A percentile compares a stretch with the other conserved stretches of the same genome.
phyloP scores from a whole-genome alignment of 225 moss, liverwort and hornwort species.

The Anthoceros angustus region DNA sequence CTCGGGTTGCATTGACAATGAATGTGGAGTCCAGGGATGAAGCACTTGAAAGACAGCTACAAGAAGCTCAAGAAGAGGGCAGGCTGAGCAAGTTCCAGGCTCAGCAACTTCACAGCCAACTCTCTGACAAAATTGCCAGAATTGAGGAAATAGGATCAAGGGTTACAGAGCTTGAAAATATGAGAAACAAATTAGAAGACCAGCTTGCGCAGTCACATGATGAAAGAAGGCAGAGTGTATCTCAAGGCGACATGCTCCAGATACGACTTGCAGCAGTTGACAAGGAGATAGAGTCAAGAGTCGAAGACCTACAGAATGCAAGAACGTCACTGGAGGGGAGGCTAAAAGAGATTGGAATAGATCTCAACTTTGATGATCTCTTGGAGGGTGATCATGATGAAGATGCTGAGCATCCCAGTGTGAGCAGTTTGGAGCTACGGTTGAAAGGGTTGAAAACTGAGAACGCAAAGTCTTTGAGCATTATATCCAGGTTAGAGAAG shows the following conservation, averaged over 20 bases:
- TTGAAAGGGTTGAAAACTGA: background rate
- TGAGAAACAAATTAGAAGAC: background rate
- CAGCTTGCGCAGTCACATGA: background rate
- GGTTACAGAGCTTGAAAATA: background rate
- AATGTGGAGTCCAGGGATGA: too few relatives aligned
- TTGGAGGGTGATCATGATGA: background rate
- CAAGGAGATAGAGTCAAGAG: background rate
- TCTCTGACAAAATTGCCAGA: too few relatives aligned
- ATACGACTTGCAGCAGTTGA: background rate
- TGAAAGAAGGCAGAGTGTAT: background rate
- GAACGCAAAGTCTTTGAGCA: background rate
- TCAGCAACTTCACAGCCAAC: too few relatives aligned
- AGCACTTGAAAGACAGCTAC: too few relatives aligned
- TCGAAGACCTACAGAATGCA: background rate
- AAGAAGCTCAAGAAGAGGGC: too few relatives aligned
- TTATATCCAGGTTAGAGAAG: background rate
- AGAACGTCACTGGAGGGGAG: background rate
- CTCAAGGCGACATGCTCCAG: background rate
- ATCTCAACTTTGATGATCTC: background rate
- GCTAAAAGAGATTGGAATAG: background rate
- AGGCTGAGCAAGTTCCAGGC: too few relatives aligned
- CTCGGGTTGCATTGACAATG: too few relatives aligned
- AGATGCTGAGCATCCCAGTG: background rate
- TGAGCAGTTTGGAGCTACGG: background rate
- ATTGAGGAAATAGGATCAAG: too few relatives aligned